These are phyloP conservation scores for Colletotrichum trifolii DNA, from an alignment of 2,329 filamentous ascomycete species.

Conservation along the genomic window DNA sequence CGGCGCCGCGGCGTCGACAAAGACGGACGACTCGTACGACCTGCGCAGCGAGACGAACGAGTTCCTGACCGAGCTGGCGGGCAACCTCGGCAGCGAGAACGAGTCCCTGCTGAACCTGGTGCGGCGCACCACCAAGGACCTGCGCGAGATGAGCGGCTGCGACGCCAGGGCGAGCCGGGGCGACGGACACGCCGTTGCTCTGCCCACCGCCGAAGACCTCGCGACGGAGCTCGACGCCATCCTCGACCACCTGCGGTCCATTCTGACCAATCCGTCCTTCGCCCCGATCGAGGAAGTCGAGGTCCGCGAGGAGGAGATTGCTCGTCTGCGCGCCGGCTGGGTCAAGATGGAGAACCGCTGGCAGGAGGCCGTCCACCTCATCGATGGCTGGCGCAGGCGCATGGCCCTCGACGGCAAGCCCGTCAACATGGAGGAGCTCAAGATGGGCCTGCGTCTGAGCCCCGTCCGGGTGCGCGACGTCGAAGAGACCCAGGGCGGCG, in stretches of 20 bases:
- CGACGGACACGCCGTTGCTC: slow-evolving; percentile 43
- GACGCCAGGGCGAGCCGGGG: slow-evolving; percentile 42
- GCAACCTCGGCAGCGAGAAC: slow-evolving; percentile 90
- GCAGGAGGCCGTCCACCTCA: slow-evolving; percentile 89
- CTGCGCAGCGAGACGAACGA: slow-evolving; percentile 89
- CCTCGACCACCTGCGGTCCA: slow-evolving; percentile 81
- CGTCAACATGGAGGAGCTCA: slow-evolving; percentile 75
- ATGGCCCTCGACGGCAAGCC: slow-evolving; percentile 78
- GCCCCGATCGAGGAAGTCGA: slow-evolving; percentile 95
- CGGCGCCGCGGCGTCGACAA: slow-evolving; percentile 39
- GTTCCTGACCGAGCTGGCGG: slow-evolving; percentile 86
- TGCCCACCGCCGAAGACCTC: slow-evolving; percentile 70
- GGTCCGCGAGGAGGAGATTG: slow-evolving; percentile 91
- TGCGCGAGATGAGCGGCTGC: slow-evolving; percentile 77
- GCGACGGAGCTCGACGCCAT: slow-evolving; percentile 79
- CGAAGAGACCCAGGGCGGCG: slow-evolving; percentile 55
- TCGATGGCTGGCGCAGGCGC: slow-evolving; percentile 90
- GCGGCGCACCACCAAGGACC: slow-evolving; percentile 74
- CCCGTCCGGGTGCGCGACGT: slow-evolving; percentile 67
- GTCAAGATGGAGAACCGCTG: slow-evolving; percentile 93
- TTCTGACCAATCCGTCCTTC: slow-evolving; percentile 95
- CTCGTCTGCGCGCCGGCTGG: slow-evolving; percentile 84
- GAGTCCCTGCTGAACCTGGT: slow-evolving; percentile 81
- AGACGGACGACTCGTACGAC: slow-evolving; percentile 68
- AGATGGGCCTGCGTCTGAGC: slow-evolving; percentile 74